phyloP scores from a whole-genome alignment of 2,329 filamentous ascomycete genomes.

The Exophiala lecanii-corni region DNA sequence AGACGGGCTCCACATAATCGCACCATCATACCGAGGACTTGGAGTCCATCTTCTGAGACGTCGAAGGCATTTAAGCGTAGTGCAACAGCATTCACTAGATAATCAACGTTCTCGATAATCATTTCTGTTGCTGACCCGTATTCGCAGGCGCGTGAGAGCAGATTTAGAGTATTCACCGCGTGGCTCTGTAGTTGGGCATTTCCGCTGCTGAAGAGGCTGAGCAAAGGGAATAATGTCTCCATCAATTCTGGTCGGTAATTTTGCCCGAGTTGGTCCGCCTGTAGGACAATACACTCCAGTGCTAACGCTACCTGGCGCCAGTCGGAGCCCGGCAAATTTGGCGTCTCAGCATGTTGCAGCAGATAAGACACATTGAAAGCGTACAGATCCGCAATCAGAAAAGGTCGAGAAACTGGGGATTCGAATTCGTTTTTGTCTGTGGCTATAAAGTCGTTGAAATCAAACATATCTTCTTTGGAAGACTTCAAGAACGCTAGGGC shows the following conservation, averaged over 20 bases:
- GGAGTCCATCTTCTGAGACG: conserved; percentile 82
- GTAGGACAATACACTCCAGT: conserved; percentile 72
- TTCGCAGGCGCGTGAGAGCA: conserved; percentile 67
- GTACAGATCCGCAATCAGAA: conserved; percentile 43
- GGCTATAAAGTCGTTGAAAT: conserved; percentile 64
- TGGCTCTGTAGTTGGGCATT: conserved; percentile 67
- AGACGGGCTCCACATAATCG: conserved; percentile 74
- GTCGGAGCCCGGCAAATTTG: conserved; percentile 45
- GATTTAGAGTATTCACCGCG: conserved; percentile 77
- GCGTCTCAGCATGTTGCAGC: conserved; percentile 30
- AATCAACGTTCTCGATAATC: conserved; percentile 88
- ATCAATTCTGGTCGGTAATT: conserved; percentile 81
- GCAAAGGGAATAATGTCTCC: conserved; percentile 85
- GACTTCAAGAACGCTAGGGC: conserved; percentile 64
- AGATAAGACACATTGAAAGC: conserved; percentile 39
- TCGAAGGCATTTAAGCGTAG: conserved; percentile 87
- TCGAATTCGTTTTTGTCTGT: conserved; percentile 38
- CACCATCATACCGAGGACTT: conserved; percentile 93
- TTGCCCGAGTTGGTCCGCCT: conserved; percentile 61
- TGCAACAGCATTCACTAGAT: conserved; percentile 89
- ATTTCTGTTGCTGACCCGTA: conserved; percentile 72
- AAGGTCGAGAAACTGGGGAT: conserved; percentile 31
- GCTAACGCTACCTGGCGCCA: conserved; percentile 75
- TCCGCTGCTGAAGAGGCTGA: conserved; percentile 76
- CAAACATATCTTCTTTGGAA: conserved; percentile 39